Base-by-base conservation (phyloP, 2,329 filamentous ascomycete species). In the Huntiella savannae region DNA sequence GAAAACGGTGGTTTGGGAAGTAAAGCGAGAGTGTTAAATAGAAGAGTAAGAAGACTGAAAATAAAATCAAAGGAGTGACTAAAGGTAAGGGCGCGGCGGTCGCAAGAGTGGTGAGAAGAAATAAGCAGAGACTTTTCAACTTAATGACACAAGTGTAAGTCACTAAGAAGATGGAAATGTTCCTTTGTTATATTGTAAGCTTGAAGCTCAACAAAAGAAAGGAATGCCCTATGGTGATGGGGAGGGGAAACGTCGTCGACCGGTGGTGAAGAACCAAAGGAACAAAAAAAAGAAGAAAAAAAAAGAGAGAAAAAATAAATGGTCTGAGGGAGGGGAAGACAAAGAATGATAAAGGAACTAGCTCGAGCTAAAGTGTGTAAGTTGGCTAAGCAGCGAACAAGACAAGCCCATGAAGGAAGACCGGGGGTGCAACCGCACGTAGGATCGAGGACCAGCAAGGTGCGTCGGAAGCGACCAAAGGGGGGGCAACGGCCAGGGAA, bases 121-220 rank as follows among this genome's bases (percentile, higher is more conserved):
- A n/a, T 35, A 13, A 22, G 33, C 10, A 37, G 35, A 16, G 15
- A 22, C 22, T 28, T 28, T 40, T 22, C 8, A 53, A 56, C 56
- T 42, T 55, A 33, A 13, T 13, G 43, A 15, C 8, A 28, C 22
- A 28, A 28, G 3, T 28, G 22, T 28, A 28, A 28, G 22, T 28
- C 22, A 28, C 22, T 28, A 28, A 28, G 22, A 28, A 28, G 34
- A 42, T 48, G 55, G 54, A 51, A 53, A 50, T 49, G 41, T 40
- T 51, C 47, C 16, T 40, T 43, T 43, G 5, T 43, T 33, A n/a
- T 13, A 34, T 42, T 50, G 45, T 51, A 51, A 49, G 40, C 47
- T 45, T 42, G 50, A 52, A 50, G 50, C 52, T 52, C 52, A 52
- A 53, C 53, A 52, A 52, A 44, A 50, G 48, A 50, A 49, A 52